Conservation (phyloP, 495 filamentous ascomycete species). For the Lasiosphaeriaceae sp. region DNA sequence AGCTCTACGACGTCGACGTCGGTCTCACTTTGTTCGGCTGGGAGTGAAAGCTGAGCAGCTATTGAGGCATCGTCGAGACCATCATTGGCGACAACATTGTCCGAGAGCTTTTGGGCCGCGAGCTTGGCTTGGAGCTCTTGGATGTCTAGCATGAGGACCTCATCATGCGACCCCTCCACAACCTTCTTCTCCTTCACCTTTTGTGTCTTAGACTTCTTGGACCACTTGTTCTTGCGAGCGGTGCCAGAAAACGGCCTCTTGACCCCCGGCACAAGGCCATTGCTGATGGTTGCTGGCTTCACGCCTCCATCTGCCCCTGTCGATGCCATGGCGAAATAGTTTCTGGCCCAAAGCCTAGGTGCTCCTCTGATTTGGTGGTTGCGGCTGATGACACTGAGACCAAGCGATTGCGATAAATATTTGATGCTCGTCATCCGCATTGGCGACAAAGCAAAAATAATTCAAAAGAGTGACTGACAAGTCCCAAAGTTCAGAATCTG, state of each 20-base stretch:
- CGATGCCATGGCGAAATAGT: neutral
- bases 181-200: conserved; percentile 22
- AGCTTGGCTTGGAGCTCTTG: conserved; percentile 59
- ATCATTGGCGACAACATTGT: conserved; percentile 25
- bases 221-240: neutral
- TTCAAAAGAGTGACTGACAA: no score
- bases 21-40: conserved; percentile 68
- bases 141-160: conserved; percentile 72
- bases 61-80: no score
- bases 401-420: neutral
- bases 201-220: conserved; percentile 16
- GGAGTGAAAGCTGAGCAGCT: conserved; percentile 39
- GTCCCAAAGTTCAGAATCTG: no score
- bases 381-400: neutral
- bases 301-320: neutral
- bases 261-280: neutral
- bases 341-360: neutral
- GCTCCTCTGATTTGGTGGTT: neutral
- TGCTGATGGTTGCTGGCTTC: neutral
- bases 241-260: neutral
- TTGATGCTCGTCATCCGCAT: neutral
- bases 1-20: conserved; percentile 71
- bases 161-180: conserved; percentile 55
- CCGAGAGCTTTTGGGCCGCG: conserved; percentile 40
- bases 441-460: no score